phyloP scores from a whole-genome alignment of 2,329 filamentous ascomycete species.

The Paecilomyces formosus region DNA sequence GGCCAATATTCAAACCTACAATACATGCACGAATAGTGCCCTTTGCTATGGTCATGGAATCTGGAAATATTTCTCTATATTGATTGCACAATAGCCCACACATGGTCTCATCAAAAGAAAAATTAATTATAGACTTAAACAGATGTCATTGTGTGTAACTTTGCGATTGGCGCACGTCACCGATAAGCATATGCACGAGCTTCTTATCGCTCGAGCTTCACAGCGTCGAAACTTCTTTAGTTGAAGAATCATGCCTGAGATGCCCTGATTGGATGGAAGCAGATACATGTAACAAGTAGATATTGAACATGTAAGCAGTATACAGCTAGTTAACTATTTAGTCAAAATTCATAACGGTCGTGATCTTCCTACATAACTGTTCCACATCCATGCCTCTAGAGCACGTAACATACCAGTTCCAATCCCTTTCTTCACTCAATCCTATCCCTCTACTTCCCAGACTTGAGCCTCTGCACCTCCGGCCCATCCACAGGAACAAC shows the following conservation, averaged over 20 bases:
- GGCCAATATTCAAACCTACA: too few species aligned
- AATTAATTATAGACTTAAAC: too few species aligned
- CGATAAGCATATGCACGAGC: background rate
- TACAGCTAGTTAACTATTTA: background rate
- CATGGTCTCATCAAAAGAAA: too few species aligned
- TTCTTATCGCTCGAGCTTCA: background rate
- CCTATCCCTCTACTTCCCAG: background rate
- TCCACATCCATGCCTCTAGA: too few species aligned
- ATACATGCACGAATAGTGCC: too few species aligned
- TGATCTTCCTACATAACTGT: background rate
- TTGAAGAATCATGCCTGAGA: background rate
- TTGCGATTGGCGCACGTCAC: background rate
- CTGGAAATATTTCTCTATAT: too few species aligned
- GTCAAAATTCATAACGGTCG: background rate
- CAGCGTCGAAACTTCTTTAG: background rate
- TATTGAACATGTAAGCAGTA: background rate
- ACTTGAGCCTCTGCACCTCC: slow-evolving; percentile 47
- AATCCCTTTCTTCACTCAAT: background rate
- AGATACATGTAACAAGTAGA: background rate
- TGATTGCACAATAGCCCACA: too few species aligned
- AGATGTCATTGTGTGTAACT: too few species aligned
- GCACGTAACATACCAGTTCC: too few species aligned
- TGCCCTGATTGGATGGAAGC: background rate
- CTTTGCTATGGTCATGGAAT: too few species aligned
- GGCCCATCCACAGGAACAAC: slow-evolving; percentile 53